These are phyloP conservation scores for Leishmania arabica DNA, from an alignment of 208 protist genomes.

Conservation along the genomic window DNA sequence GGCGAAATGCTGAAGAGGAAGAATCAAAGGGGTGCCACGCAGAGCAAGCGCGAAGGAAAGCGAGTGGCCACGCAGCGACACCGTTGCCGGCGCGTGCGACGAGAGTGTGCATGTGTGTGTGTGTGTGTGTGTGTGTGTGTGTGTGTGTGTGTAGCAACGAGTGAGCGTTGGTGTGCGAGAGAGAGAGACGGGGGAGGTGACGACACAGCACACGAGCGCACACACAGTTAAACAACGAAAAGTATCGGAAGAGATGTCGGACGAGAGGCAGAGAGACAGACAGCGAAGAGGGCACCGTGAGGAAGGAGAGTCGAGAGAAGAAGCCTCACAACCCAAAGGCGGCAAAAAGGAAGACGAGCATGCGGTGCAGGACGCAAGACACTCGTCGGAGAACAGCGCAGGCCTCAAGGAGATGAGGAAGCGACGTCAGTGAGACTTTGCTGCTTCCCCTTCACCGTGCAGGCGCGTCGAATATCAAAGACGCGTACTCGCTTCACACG, in stretches of 20 bases:
- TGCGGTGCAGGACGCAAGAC: not conserved
- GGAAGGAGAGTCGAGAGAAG: not conserved
- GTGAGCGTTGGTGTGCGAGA: not conserved
- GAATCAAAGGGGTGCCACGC: not conserved
- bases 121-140: too few species aligned
- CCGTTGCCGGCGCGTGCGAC: not conserved
- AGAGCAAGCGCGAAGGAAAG: not conserved
- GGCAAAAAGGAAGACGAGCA: not conserved
- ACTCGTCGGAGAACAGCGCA: not conserved
- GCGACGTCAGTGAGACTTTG: not conserved
- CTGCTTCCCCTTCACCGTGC: not conserved
- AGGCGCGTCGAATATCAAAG: not conserved
- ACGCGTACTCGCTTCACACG: not conserved
- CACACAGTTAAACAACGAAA: not conserved
- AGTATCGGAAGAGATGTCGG: not conserved
- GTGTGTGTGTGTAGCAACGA: not conserved
- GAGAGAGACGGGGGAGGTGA: not conserved
- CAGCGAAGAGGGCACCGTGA: not conserved
- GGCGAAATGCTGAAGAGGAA: conserved; percentile 14
- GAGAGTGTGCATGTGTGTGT: not conserved
- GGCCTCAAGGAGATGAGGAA: not conserved
- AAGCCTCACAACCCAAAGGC: not conserved
- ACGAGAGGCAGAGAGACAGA: not conserved
- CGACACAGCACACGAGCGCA: not conserved
- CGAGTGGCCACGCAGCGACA: not conserved